Percentiles rank a stretch among this genome's conserved stretches.
phyloP scores from a whole-genome alignment of 2,329 filamentous ascomycete genomes.

The Madurella fahalii region DNA sequence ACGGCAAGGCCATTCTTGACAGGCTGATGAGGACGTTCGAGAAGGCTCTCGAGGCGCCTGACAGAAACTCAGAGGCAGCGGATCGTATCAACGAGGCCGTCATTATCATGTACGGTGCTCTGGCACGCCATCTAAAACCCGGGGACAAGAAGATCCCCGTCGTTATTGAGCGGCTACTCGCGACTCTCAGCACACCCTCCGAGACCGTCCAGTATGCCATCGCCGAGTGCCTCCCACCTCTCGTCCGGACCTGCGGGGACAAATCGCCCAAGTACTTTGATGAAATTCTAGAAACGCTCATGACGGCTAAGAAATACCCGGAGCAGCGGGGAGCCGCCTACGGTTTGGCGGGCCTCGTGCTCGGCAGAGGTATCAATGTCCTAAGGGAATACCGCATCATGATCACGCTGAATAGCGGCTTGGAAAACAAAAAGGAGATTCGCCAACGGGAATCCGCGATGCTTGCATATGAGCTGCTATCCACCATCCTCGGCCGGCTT shows the following conservation, averaged over 20 bases:
- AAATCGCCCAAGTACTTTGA: conserved; percentile 77
- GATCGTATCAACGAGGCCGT: conserved; percentile 96
- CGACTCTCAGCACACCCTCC: conserved; percentile 87
- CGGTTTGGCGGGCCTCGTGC: conserved; percentile 83
- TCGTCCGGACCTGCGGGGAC: conserved; percentile 76
- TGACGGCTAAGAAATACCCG: conserved; percentile 89
- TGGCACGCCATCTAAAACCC: conserved; percentile 78
- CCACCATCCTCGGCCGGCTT: conserved; percentile 76
- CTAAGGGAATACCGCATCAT: conserved; percentile 84
- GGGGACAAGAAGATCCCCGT: conserved; percentile 85
- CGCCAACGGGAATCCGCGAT: conserved; percentile 86
- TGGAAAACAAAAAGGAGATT: conserved; percentile 93
- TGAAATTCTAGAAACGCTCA: conserved; percentile 73
- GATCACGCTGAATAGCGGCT: conserved; percentile 70
- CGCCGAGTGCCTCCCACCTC: conserved; percentile 84
- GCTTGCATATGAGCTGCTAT: conserved; percentile 85
- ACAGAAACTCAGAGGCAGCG: conserved; percentile 73
- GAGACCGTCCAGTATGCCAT: conserved; percentile 97
- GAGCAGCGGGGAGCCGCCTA: conserved; percentile 89
- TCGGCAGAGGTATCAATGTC: conserved; percentile 78
- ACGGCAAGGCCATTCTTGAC: conserved; percentile 80
- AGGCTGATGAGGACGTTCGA: conserved; percentile 91
- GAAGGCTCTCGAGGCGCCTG: conserved; percentile 76
- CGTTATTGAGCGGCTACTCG: conserved; percentile 80
- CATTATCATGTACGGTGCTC: conserved; percentile 92